Percentiles rank a stretch among this genome's conserved stretches.
phyloP scores from a whole-genome alignment of 2,329 filamentous ascomycete genomes.

The Aspergillus udagawae region DNA sequence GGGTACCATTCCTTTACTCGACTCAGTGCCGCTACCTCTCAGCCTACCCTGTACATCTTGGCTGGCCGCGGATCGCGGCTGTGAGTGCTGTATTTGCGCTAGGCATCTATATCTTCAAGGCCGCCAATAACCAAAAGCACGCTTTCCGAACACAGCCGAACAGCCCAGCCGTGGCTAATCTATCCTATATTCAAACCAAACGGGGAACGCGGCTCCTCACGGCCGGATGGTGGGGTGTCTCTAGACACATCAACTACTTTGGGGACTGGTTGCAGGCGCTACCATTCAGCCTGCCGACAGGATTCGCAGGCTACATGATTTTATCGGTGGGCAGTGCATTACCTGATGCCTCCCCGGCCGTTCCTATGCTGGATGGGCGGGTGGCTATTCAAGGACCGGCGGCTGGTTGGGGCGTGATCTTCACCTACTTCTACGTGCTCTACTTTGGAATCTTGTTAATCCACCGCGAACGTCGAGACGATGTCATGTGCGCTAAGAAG shows the following conservation, averaged over 20 bases:
- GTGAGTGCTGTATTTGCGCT: conserved; percentile 63
- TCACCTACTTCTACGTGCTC: conserved; percentile 88
- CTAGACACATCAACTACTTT: conserved; percentile 88
- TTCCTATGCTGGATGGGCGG: conserved; percentile 50
- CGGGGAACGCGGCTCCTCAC: conserved; percentile 73
- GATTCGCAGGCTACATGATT: conserved; percentile 73
- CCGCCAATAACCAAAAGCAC: conserved; percentile 87
- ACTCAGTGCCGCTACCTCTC: conserved; percentile 78
- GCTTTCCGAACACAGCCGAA: conserved; percentile 81
- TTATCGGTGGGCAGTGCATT: conserved; percentile 19
- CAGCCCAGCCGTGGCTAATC: conserved; percentile 70
- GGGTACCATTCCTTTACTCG: conserved; percentile 84
- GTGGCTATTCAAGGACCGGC: conserved; percentile 8
- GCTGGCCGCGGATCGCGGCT: conserved; percentile 57
- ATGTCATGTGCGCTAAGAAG: conserved; percentile 80
- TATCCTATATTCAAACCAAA: conserved; percentile 78
- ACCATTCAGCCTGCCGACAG: conserved; percentile 81
- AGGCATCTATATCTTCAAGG: conserved; percentile 82
- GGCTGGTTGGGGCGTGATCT: conserved; percentile 70
- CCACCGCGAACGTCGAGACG: conserved; percentile 77
- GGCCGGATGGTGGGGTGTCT: conserved; percentile 85
- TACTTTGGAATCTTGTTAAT: conserved; percentile 84
- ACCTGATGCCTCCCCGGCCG: conserved; percentile 23
- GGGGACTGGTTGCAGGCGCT: conserved; percentile 90
- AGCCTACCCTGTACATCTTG: conserved; percentile 70